phyloP scores from a whole-genome alignment of 768 basidiomycete species.

The Tricholoma hemisulphureum region DNA sequence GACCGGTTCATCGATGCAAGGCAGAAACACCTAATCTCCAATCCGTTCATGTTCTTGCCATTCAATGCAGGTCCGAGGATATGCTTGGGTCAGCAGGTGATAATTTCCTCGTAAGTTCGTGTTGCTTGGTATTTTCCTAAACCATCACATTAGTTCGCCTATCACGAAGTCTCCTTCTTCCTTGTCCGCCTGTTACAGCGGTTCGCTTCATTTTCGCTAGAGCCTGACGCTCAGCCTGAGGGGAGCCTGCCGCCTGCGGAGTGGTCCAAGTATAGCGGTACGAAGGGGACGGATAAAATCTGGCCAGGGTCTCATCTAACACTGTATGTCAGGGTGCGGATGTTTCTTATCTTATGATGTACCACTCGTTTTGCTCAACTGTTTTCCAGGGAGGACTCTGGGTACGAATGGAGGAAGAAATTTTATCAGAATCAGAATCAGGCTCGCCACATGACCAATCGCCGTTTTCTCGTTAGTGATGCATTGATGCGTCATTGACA shows the following conservation, averaged over 20 bases:
- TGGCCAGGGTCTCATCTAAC: slow-evolving; percentile 52
- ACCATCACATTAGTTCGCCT: slow-evolving; percentile 37
- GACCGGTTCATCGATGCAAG: slow-evolving; percentile 58
- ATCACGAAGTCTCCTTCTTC: slow-evolving; percentile 58
- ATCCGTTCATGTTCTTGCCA: slow-evolving; percentile 68
- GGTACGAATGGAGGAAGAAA: slow-evolving; percentile 32
- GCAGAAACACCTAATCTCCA: slow-evolving; percentile 50
- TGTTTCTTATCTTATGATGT: not conserved
- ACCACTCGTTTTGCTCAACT: not conserved
- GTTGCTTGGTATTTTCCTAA: not conserved
- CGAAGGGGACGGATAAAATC: slow-evolving; percentile 46
- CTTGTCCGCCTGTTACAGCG: slow-evolving; percentile 51
- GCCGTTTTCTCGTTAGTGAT: too few species aligned
- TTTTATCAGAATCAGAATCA: not conserved
- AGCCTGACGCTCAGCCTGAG: slow-evolving; percentile 41
- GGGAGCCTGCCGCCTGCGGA: slow-evolving; percentile 37
- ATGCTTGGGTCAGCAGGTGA: slow-evolving; percentile 47
- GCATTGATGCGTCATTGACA: too few species aligned
- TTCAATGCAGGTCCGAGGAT: slow-evolving; percentile 70
- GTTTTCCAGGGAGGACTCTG: slow-evolving; percentile 32
- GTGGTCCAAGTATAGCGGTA: slow-evolving; percentile 32
- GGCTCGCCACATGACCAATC: too few species aligned
- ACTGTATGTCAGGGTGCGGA: slow-evolving; percentile 37
- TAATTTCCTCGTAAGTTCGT: not conserved
- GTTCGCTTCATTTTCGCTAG: slow-evolving; percentile 45